Conservation (phyloP, 129 eudicot genomes). For the Smallanthus sonchifolius region DNA sequence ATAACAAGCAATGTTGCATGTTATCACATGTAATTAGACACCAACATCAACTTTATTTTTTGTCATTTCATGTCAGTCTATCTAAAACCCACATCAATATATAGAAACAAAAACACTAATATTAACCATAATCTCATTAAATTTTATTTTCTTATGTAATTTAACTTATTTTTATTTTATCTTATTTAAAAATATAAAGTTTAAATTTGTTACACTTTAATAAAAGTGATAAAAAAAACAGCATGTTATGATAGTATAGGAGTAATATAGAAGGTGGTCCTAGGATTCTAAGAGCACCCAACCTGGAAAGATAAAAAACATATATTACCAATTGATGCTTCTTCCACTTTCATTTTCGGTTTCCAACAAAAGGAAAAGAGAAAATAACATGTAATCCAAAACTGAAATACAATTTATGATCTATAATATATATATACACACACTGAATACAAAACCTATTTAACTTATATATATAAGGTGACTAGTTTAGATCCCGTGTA, state of each 20-base stretch:
- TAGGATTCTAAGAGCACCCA: constrained; percentile 31
- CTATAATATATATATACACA: background rate
- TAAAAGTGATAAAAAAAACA: constrained; percentile 5
- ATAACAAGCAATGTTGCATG: constrained; percentile 30
- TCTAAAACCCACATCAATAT: constrained; percentile 4
- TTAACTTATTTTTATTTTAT: background rate
- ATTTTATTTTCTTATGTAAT: background rate
- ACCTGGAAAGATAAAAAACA: constrained; percentile 31
- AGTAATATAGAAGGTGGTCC: constrained; percentile 20
- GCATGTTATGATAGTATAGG: background rate
- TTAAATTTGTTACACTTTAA: background rate
- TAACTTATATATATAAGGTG: too few species aligned
- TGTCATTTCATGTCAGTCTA: constrained; percentile 18
- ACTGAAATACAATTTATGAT: background rate
- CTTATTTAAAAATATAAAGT: background rate
- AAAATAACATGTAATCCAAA: background rate
- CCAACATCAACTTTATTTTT: constrained; percentile 23
- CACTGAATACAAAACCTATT: too few species aligned
- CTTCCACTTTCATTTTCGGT: constrained; percentile 23
- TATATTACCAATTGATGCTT: constrained; percentile 22
- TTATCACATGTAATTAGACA: constrained; percentile 19
- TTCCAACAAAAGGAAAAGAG: background rate
- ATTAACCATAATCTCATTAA: background rate
- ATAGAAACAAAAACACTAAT: background rate
- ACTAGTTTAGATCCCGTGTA: too few species aligned